Base-by-base conservation (phyloP, 257 asterid species). In the Handroanthus guayacan region DNA sequence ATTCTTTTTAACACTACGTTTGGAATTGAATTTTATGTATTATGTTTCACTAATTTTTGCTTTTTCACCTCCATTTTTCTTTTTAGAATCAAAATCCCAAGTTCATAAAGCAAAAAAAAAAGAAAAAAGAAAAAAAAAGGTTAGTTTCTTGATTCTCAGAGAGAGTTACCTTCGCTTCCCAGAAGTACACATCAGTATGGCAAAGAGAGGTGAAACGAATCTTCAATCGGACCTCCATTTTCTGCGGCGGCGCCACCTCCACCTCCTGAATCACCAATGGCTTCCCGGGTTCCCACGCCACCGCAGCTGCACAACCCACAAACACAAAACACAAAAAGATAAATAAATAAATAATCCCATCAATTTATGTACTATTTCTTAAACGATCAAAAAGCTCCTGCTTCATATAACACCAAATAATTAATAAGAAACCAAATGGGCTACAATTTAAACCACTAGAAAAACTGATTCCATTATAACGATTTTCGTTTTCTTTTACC, bases 171-270 rank as follows among this genome's bases (percentile, higher is more conserved):
- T 92, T 87, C 58, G 97, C 97, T 56, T 56, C 36, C 62, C 62
- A 56, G 37, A 56, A 56, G 8, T 56, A 56, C 20, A 56, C 36
- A 56, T 56, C 62, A 18, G 62, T 94, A 76, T 90, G 98, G 87
- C 97, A 94, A 65, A 92, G 95, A 70, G 97, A 92, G 55, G 95
- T 89, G 81, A 76, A 87, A 3, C 89, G 90, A 68, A 94, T 89
- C 91, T 88, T 90, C 74, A 94, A 10, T 8, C 97, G 97, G 71
- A 92, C 98, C 80, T 92, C 98, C 89, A 82, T 82, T 60, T 89
- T 87, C 86, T 94, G 98, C 41, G 98, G 98, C 5, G 98, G 97
- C 13, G 96, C 94, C 85, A 94, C 98, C 80, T 94, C 97, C 16
- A 92, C 92, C 77, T 92, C 91, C 67, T 94, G 97, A 2, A 94